Percentiles rank a stretch among this genome's conserved stretches.
These are phyloP conservation scores for Luffa acutangula DNA, from an alignment of 306 rosid species.

Conservation along the genomic window DNA sequence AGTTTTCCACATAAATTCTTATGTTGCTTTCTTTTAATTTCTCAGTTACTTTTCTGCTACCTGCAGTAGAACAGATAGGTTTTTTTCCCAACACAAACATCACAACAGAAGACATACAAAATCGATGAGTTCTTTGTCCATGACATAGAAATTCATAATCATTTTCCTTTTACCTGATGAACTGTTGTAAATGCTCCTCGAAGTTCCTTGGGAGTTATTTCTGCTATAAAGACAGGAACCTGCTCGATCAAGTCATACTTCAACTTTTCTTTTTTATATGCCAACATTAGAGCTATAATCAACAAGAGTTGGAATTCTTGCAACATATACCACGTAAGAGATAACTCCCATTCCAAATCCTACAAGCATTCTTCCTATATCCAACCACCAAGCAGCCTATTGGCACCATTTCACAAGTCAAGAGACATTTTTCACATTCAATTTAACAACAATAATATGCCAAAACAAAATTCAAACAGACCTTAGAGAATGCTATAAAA, in stretches of 20 bases:
- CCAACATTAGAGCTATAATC: not conserved
- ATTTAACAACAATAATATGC: not conserved
- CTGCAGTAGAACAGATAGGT: no score
- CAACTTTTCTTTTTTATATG: not conserved
- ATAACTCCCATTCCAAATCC: constrained; percentile 86
- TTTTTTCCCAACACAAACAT: not conserved
- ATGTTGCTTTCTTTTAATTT: no score
- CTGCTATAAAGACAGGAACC: constrained; percentile 61
- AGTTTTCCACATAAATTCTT: no score
- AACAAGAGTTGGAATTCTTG: constrained; percentile 6
- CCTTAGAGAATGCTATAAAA: constrained; percentile 51
- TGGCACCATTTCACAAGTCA: not conserved
- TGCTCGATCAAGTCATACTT: not conserved
- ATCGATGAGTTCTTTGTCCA: not conserved
- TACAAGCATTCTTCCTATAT: constrained; percentile 61
- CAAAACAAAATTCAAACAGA: not conserved
- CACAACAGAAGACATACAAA: not conserved
- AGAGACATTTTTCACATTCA: no score
- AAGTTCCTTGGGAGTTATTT: constrained; percentile 57
- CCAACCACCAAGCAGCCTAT: constrained; percentile 66
- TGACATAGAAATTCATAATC: not conserved
- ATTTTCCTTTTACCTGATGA: constrained; percentile 30
- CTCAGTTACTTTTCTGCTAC: no score
- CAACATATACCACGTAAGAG: constrained; percentile 51
- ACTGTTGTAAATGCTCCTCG: constrained; percentile 44